Conservation (phyloP, 1,284 basidiomycete species). For the Tilletia horrida region DNA sequence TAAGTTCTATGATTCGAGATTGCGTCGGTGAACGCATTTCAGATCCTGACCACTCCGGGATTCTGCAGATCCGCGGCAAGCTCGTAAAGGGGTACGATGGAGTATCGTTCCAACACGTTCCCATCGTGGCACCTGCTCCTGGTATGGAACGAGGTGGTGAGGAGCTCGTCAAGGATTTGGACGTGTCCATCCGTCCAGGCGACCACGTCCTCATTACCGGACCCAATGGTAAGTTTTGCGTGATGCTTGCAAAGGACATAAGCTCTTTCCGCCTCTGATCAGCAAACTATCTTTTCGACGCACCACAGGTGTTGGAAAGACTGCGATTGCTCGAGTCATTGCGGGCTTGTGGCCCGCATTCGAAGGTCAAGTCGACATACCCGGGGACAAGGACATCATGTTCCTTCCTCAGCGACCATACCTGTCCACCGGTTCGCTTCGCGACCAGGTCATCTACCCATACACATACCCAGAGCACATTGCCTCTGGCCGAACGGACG, state of each 20-base stretch:
- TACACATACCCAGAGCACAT: conserved; percentile 49
- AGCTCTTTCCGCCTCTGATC: not conserved
- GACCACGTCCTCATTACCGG: conserved; percentile 94
- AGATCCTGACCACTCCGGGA: too few species aligned
- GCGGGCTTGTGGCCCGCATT: conserved; percentile 77
- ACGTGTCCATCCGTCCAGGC: conserved; percentile 68
- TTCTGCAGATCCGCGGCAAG: conserved; percentile 56
- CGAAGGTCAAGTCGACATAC: conserved; percentile 53
- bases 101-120: conserved; percentile 59
- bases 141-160: conserved; percentile 61
- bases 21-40: not conserved
- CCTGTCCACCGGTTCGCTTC: conserved; percentile 77
- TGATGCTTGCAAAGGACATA: not conserved
- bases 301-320: conserved; percentile 71
- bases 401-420: conserved; percentile 90
- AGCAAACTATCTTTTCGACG: too few species aligned
- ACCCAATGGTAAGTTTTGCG: conserved; percentile 56
- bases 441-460: conserved; percentile 70
- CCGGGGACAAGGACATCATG: conserved; percentile 63
- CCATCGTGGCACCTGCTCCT: conserved; percentile 69
- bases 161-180: conserved; percentile 71
- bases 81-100: conserved; percentile 27
- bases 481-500: conserved; percentile 62
- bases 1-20: too few species aligned
- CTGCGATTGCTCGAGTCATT: conserved; percentile 81